Percentiles rank a stretch among this genome's conserved stretches.
Evolutionary conservation across 306 rosid genomes (phyloP).

Genomic region (Castanea mollissima): DNA sequence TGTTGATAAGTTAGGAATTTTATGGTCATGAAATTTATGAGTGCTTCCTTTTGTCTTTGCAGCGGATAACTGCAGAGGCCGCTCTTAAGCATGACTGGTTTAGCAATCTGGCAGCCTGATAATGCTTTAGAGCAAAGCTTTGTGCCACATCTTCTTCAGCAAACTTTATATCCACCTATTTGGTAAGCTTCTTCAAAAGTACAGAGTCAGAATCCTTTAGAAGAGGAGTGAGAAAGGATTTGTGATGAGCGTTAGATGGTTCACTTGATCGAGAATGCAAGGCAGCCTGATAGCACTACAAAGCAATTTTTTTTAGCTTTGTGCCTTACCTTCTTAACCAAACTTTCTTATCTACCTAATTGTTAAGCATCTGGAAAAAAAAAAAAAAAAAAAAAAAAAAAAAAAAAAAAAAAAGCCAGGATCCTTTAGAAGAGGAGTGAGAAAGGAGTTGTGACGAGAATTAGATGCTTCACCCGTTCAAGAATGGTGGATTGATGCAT

Average conservation of each 20-base stretch:
- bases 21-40: background rate
- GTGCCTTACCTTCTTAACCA: no score
- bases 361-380: no score
- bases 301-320: no score
- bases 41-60: conserved; percentile 10
- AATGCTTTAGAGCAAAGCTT: conserved; percentile 15
- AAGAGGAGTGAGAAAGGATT: conserved; percentile 6
- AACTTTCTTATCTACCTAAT: no score
- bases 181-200: conserved; percentile 11
- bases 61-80: conserved; percentile 80
- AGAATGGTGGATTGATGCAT: conserved; percentile 22
- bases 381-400: no score
- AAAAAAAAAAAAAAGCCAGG: background rate
- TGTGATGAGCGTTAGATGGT: background rate
- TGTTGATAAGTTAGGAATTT: background rate
- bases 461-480: background rate
- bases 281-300: no score
- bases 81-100: conserved; percentile 94
- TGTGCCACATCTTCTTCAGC: background rate
- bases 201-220: conserved; percentile 12
- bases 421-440: conserved; percentile 7
- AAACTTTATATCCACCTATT: background rate
- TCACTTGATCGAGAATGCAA: conserved; percentile 6
- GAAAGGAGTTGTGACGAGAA: conserved; percentile 5
- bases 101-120: conserved; percentile 26